Evolutionary conservation across 2,329 filamentous ascomycete genomes (phyloP).

Genomic region (Neopestalotiopsis rosae): DNA sequence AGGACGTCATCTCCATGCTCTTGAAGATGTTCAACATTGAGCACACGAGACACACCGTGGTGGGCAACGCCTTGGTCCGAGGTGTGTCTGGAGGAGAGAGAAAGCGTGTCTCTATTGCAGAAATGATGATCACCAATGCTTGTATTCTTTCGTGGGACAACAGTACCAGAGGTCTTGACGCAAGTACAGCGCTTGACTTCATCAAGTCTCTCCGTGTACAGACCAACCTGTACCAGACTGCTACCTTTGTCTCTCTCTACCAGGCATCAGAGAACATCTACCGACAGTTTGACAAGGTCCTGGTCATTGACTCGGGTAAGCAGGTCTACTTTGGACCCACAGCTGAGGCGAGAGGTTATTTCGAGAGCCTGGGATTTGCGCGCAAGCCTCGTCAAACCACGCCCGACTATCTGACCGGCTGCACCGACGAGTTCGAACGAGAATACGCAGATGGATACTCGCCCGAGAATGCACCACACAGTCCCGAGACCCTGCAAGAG

Average conservation of each 20-base stretch:
- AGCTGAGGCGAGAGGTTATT: conserved; percentile 72
- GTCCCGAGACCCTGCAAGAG: conserved; percentile 67
- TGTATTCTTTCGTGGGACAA: conserved; percentile 80
- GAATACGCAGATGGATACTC: conserved; percentile 74
- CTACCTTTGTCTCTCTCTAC: conserved; percentile 86
- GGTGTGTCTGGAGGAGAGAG: conserved; percentile 82
- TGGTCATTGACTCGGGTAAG: conserved; percentile 78
- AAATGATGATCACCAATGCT: conserved; percentile 79
- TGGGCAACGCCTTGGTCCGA: conserved; percentile 81
- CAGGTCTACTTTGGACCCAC: conserved; percentile 79
- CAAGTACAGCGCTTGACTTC: conserved; percentile 71
- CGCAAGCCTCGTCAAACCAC: conserved; percentile 79
- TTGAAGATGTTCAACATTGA: conserved; percentile 95
- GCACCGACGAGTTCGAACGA: conserved; percentile 83
- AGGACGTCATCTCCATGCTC: conserved; percentile 74
- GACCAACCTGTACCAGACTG: conserved; percentile 83
- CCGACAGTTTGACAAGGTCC: conserved; percentile 80
- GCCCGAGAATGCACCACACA: conserved; percentile 70
- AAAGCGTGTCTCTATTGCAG: conserved; percentile 82
- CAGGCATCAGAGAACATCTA: conserved; percentile 86
- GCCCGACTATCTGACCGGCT: conserved; percentile 81
- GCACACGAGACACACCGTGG: conserved; percentile 83
- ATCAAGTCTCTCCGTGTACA: conserved; percentile 75
- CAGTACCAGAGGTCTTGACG: conserved; percentile 71
- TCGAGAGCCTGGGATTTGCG: conserved; percentile 77